Base-by-base conservation (phyloP, 2,329 filamentous ascomycete genomes). In the Phoma herbarum region DNA sequence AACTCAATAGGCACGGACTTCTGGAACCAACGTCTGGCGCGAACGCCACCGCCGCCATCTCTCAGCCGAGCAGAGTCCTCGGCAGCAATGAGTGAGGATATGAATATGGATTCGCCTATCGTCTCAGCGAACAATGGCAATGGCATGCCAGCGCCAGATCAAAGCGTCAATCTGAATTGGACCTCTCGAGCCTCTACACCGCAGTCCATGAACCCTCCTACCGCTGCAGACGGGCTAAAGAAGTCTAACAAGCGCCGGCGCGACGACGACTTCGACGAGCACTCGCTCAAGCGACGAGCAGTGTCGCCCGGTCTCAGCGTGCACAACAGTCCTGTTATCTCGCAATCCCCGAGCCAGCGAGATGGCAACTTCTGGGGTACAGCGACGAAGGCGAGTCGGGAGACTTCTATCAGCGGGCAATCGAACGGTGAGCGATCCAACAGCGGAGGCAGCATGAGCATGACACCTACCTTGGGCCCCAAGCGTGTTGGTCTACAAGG, bases 291-390 rank as follows among this genome's bases (percentile, higher is more conserved):
- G 79, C 86, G 94, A 16, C 87, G 94, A 42, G 94, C 94, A 23
- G 94, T 98, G 2, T 95, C 91, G 59, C 94, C 94, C 0, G 92
- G 93, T 16, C 88, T 97, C 83, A 96, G 92, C 75, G 89, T 90
- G 1, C 92, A 96, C 70, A 96, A 94, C 77, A 96, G 91, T 61
- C 94, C 94, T 1, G 84, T 97, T 33, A 86, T 94, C 57, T 81
- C 83, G 67, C 92, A 97, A 74, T 94, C 91, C 54, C 92, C 93
- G 1, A 85, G 90, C 64, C 88, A 94, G 72, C 84, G 89, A 46
- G 91, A 93, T 63, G 80, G 80, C 42, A 84, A 83, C 50, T 84
- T 89, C 0, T 93, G 90, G 90, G 89, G 90, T n/a, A 88, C 87
- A 7, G 82, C 88, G 16, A 85, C 90, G 6, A 85, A 84, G 31